These are phyloP conservation scores for Rhizophlyctis rosea DNA, from an alignment of 192 early-diverging fungal species.

Conservation along the genomic window DNA sequence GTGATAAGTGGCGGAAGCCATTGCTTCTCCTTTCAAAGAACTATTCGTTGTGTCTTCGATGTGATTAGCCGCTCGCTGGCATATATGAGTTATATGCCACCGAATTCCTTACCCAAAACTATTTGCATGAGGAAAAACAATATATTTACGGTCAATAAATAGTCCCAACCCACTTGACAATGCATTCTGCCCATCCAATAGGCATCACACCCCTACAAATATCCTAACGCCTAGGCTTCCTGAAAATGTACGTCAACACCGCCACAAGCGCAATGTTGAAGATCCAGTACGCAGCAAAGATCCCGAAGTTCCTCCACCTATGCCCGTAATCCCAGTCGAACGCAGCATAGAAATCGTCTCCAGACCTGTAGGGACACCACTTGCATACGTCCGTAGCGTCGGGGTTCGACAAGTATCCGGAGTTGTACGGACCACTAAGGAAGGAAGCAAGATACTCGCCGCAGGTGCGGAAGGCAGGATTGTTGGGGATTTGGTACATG, in stretches of 20 bases:
- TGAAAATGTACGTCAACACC: constrained; percentile 41
- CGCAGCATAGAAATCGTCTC: constrained; percentile 21
- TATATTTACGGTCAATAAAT: too few species aligned
- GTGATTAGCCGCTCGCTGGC: too few species aligned
- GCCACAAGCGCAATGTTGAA: constrained; percentile 50
- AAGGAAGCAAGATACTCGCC: constrained; percentile 11
- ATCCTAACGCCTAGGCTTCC: constrained; percentile 40
- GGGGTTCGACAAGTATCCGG: constrained; percentile 48
- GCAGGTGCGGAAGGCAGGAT: constrained; percentile 26
- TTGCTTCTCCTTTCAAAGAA: too few species aligned
- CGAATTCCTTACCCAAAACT: too few species aligned
- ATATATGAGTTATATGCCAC: too few species aligned
- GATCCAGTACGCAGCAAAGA: constrained; percentile 51
- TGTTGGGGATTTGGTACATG: constrained; percentile 42
- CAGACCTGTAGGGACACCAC: constrained; percentile 1
- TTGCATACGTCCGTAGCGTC: constrained; percentile 21
- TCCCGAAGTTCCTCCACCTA: constrained; percentile 63
- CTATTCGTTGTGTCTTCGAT: too few species aligned
- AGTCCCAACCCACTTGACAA: too few species aligned
- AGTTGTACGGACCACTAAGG: constrained; percentile 6
- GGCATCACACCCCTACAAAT: too few species aligned
- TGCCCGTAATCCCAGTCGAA: constrained; percentile 54
- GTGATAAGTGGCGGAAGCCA: too few species aligned
- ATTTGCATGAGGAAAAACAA: too few species aligned
- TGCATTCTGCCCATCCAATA: too few species aligned